Percentiles rank a stretch among this genome's conserved stretches.
These are phyloP conservation scores for Suillus placidus DNA, from an alignment of 768 basidiomycete genomes.

Conservation along the genomic window DNA sequence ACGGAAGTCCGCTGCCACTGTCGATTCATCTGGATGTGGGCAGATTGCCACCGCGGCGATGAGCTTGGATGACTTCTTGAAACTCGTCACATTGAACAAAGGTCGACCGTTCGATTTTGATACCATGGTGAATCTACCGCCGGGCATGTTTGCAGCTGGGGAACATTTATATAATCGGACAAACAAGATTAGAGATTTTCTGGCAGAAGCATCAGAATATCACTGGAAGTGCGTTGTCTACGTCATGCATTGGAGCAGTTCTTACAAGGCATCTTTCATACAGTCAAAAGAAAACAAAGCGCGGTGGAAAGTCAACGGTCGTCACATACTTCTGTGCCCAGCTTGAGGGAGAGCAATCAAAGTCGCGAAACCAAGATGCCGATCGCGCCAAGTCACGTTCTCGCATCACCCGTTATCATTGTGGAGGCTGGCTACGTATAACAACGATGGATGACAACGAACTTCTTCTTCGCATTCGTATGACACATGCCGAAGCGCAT, in stretches of 20 bases:
- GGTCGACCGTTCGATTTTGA: constrained; percentile 36
- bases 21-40: constrained; percentile 31
- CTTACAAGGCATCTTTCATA: constrained; percentile 1
- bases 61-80: constrained; percentile 36
- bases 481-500: constrained; percentile 39
- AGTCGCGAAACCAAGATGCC: constrained; percentile 35
- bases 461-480: constrained; percentile 36
- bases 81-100: constrained; percentile 36
- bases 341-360: constrained; percentile 38
- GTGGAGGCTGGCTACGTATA: constrained; percentile 38
- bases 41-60: constrained; percentile 40
- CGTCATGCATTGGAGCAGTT: background rate
- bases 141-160: constrained; percentile 34
- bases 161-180: constrained; percentile 40
- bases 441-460: constrained; percentile 41
- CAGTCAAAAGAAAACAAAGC: constrained; percentile 39
- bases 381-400: constrained; percentile 37
- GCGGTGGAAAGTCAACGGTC: constrained; percentile 38
- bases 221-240: constrained; percentile 36
- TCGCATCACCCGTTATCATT: constrained; percentile 38
- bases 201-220: constrained; percentile 38
- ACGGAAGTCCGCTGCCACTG: constrained; percentile 34
- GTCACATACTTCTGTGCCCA: constrained; percentile 39
- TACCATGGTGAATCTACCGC: constrained; percentile 37
- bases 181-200: constrained; percentile 37